Base-by-base conservation (phyloP, 345 rosid genomes). In the Moricandia arvensis region DNA sequence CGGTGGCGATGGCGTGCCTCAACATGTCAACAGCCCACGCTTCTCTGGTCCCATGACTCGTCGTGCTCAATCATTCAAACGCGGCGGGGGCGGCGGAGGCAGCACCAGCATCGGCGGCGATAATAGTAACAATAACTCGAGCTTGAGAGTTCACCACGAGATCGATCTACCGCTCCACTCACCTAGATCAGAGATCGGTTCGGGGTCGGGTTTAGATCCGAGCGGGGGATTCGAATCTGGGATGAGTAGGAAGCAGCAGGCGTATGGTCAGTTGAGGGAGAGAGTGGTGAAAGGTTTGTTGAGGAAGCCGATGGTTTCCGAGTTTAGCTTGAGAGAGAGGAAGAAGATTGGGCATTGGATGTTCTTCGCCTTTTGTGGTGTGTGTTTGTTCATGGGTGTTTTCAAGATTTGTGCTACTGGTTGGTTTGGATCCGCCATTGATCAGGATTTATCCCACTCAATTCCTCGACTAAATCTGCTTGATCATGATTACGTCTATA, bases 51-150 rank as follows among this genome's bases (percentile, higher is more conserved):
- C 88, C 21, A 87, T 92, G 93, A 90, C 93, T 62, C 97, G 97
- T 68, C 96, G 99, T 29, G 83, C 92, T 67, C 92, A 82, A 45
- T 95, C 97, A 0, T 95, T 92, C 83, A 95, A 95, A 85, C 94
- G 96, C 76, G 83, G 96, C 76, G 83, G 72, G 24, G 24, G 24
- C 73, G 81, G 68, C 73, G 81, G 83, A 2, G 62, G 64, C 74
- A 18, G 68, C 41, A 66, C 27, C 68, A 71, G 3, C 54, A 61
- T 13, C 69, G 66, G 74, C 29, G 45, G 65, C 24, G 67, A 26
- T 57, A 69, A 13, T 59, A 13, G 7, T 16, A 54, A 0, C 6
- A 63, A 27, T 8, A 16, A 24, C 57, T 43, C 70, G 9, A 70
- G 73, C n/a, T 45, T 77, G 66, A 77, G 77, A 51, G 74, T 79